Base-by-base conservation (phyloP, 148 eudicot species). In the Vaccinium corymbosum region DNA sequence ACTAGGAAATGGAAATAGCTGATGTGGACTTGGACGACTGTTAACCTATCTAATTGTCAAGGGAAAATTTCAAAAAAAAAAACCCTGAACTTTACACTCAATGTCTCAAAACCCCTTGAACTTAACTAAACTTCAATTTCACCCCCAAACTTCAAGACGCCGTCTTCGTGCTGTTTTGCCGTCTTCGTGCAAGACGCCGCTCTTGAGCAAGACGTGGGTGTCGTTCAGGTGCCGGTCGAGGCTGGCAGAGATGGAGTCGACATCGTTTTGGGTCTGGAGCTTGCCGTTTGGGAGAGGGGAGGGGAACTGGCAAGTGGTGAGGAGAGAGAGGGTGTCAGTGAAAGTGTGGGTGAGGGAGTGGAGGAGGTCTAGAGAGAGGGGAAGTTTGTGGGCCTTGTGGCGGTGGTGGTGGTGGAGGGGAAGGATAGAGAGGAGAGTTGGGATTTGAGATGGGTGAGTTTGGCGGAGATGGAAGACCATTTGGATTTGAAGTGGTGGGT, bases 191-290 rank as follows among this genome's bases (percentile, higher is more conserved):
- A 86, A 80, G 4, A 84, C 87, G 19, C 95, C 93, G 83, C 89
- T 89, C 13, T 84, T 88, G 17, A 87, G 76, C 51, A 95, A 48
- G 49, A 95, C 89, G 5, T 87, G 89, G 55, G 88, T 85, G 85
- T 95, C 98, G 38, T 85, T 80, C 70, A 89, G 77, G 82, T 83
- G 90, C 2, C 79, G 38, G 49, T 94, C 96, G 57, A 95, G 89
- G 4, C 61, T 75, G 5, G 98, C 89, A 20, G 89, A 83, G 32
- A 95, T 70, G 3, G 94, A 90, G 52, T 93, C 94, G 50, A 95
- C 86, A 83, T 94, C 94, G 80, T 89, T 92, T 42, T 95, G 98
- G 49, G 98, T 96, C 9, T 85, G 87, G 82, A 96, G 94, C 80
- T 96, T 93, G 13, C 98, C 98, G 51, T 53, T 56, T 19, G 91